These are phyloP conservation scores for Kuraishia ogatae DNA, from an alignment of 805 yeast genomes.

Conservation along the genomic window DNA sequence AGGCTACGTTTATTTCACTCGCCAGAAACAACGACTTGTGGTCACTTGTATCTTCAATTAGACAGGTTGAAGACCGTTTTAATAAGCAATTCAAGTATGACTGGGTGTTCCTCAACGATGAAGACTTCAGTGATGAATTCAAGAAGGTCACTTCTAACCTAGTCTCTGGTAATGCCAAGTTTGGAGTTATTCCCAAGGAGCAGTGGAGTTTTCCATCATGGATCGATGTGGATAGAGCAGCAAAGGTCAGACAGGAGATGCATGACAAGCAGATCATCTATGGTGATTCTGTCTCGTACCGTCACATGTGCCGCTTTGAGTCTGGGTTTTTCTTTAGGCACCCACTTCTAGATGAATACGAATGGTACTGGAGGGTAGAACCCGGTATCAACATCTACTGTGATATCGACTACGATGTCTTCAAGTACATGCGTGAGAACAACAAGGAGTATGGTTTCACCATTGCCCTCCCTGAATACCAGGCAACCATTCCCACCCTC, in stretches of 20 bases:
- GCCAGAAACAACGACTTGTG: constrained; percentile 71
- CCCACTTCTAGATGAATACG: constrained; percentile 64
- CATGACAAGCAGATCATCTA: constrained; percentile 42
- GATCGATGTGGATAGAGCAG: constrained; percentile 67
- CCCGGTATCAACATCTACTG: constrained; percentile 77
- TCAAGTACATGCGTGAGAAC: constrained; percentile 76
- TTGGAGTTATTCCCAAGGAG: constrained; percentile 72
- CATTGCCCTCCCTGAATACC: constrained; percentile 69
- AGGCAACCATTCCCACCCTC: constrained; percentile 62
- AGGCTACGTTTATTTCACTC: constrained; percentile 75
- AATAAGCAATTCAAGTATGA: constrained; percentile 76
- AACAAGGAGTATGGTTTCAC: constrained; percentile 70
- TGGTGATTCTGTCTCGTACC: constrained; percentile 58
- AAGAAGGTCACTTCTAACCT: constrained; percentile 55
- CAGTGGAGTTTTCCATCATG: constrained; percentile 86
- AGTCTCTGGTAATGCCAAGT: constrained; percentile 69
- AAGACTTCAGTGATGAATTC: constrained; percentile 75
- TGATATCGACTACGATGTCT: constrained; percentile 74
- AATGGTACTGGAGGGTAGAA: constrained; percentile 93
- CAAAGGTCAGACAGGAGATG: constrained; percentile 46
- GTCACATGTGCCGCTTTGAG: constrained; percentile 92
- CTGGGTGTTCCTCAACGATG: constrained; percentile 93
- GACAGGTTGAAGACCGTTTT: constrained; percentile 84
- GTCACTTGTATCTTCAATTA: constrained; percentile 53
- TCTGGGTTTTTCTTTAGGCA: constrained; percentile 86